Evolutionary conservation across 768 basidiomycete genomes (phyloP).

Genomic region (Psilocybe tampanensis): DNA sequence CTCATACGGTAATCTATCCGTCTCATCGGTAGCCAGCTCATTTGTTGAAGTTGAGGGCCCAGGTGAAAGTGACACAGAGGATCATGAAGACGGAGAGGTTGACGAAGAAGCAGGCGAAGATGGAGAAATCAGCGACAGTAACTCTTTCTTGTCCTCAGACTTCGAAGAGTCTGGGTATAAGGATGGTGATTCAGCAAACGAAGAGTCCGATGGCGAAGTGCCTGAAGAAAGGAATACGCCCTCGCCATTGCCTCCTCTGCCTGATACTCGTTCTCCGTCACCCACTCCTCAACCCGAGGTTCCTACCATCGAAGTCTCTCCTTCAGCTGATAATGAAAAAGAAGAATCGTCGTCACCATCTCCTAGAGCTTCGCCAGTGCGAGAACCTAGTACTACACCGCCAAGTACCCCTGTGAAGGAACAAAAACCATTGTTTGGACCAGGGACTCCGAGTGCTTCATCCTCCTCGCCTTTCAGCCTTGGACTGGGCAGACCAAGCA

Average conservation of each 20-base stretch:
- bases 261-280: constrained; percentile 54
- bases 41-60: constrained; percentile 46
- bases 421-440: constrained; percentile 34
- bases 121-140: constrained; percentile 12
- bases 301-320: constrained; percentile 41
- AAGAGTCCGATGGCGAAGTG: constrained; percentile 25
- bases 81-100: constrained; percentile 34
- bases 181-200: constrained; percentile 14
- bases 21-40: constrained; percentile 49
- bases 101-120: constrained; percentile 27
- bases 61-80: constrained; percentile 29
- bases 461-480: constrained; percentile 41
- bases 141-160: constrained; percentile 29
- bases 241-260: constrained; percentile 39
- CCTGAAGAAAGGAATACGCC: constrained; percentile 27
- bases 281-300: constrained; percentile 59
- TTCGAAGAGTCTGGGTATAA: constrained; percentile 10
- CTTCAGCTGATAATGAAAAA: constrained; percentile 33
- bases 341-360: constrained; percentile 20
- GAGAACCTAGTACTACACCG: constrained; percentile 60
- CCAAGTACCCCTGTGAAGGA: constrained; percentile 62
- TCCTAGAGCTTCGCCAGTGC: constrained; percentile 30
- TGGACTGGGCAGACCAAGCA: constrained; percentile 57
- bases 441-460: constrained; percentile 37
- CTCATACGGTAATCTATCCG: constrained; percentile 41